A percentile compares a stretch with the other conserved stretches of the same genome.
phyloP scores from a whole-genome alignment of 2,329 filamentous ascomycete genomes.

The Beauveria rudraprayagi region DNA sequence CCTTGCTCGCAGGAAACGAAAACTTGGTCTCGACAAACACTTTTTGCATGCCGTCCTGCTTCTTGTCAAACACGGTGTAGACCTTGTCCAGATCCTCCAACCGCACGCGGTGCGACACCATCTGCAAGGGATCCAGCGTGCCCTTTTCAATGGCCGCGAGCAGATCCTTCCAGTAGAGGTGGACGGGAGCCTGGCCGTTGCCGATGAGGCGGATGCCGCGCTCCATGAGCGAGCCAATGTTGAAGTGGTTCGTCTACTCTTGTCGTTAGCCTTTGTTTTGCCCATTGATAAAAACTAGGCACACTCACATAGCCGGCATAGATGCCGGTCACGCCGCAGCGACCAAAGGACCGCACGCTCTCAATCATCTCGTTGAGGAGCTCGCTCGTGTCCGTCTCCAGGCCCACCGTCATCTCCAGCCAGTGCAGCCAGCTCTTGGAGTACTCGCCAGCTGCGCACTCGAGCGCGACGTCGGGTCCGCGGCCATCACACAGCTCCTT shows the following conservation, averaged over 20 bases:
- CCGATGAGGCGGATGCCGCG: slow-evolving; percentile 72
- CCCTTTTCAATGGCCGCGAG: slow-evolving; percentile 58
- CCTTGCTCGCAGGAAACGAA: slow-evolving; percentile 37
- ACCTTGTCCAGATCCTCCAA: slow-evolving; percentile 65
- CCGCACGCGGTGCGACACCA: slow-evolving; percentile 70
- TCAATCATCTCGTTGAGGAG: slow-evolving; percentile 74
- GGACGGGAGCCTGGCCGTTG: slow-evolving; percentile 62
- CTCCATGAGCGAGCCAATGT: slow-evolving; percentile 78
- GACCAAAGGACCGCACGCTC: slow-evolving; percentile 62
- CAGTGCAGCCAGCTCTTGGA: slow-evolving; percentile 54
- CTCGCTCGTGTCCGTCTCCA: slow-evolving; percentile 80
- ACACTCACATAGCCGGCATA: slow-evolving; percentile 49
- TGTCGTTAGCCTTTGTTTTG: background rate
- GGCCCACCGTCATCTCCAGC: slow-evolving; percentile 50
- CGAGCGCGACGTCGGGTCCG: slow-evolving; percentile 67
- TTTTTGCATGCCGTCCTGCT: slow-evolving; percentile 71
- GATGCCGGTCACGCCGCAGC: slow-evolving; percentile 69
- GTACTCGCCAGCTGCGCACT: slow-evolving; percentile 56
- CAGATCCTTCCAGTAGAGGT: slow-evolving; percentile 77
- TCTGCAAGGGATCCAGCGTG: slow-evolving; percentile 65
- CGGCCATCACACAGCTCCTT: slow-evolving; percentile 66
- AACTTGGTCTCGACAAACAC: slow-evolving; percentile 58
- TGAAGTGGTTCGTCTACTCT: slow-evolving; percentile 66
- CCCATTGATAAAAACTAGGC: slow-evolving; percentile 1
- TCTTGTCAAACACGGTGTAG: slow-evolving; percentile 54